Evolutionary conservation across 495 filamentous ascomycete species (phyloP).

Genomic region (Neurospora pannonica): DNA sequence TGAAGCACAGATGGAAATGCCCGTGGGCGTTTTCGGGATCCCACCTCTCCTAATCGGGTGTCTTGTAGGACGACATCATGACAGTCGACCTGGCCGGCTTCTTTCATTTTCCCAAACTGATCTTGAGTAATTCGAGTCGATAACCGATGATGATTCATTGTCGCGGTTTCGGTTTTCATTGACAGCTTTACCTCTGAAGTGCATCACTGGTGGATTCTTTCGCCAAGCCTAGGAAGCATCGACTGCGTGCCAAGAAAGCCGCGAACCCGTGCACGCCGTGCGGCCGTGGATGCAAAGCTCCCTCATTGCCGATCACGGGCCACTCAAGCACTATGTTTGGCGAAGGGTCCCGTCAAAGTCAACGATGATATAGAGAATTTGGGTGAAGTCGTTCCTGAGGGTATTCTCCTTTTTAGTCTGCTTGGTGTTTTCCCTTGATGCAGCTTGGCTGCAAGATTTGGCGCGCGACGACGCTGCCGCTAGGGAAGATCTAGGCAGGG

Average conservation of each 20-base stretch:
- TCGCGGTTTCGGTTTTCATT: background rate
- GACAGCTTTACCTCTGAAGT: background rate
- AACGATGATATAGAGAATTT: background rate
- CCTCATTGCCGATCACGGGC: background rate
- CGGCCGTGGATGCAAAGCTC: background rate
- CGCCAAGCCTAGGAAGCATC: background rate
- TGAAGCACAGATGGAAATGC: background rate
- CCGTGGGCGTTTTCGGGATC: background rate
- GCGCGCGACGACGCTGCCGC: background rate
- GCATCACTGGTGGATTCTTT: background rate
- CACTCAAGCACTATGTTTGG: background rate
- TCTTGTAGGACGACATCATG: background rate
- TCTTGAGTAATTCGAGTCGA: background rate
- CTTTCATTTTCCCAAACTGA: background rate
- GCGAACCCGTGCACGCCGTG: background rate
- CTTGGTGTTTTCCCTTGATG: background rate
- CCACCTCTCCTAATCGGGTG: background rate
- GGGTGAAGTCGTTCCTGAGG: background rate
- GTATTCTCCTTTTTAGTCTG: background rate
- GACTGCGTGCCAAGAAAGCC: background rate
- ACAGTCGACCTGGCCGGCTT: background rate
- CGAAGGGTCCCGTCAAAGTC: background rate
- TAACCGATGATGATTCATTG: background rate
- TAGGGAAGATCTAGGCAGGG: background rate
- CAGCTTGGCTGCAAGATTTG: background rate